Evolutionary conservation across 169 alveolate genomes (phyloP), one percentile per base, ranked within the genome.

Genomic region (Plasmodium adleri): DNA sequence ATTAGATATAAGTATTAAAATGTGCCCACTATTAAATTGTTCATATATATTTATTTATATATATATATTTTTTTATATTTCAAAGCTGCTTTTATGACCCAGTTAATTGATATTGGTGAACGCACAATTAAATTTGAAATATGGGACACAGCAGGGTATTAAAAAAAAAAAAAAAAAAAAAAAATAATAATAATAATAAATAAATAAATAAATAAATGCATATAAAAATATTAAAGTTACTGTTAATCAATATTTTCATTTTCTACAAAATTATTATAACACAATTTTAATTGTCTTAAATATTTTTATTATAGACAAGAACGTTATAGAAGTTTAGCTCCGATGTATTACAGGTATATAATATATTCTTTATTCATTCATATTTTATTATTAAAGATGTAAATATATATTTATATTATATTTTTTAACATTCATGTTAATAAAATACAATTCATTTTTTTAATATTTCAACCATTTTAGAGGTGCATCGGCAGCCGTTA

Each of bases 71-170:
- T 50, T 43, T 63, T 49, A 7, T 17, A 15, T 32, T 58, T 43
- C n/a, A 24, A 74, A 93, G 98, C 98, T 32, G 98, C 97, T 56
- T 97, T 96, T 83, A 94, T 96, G 98, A 94, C 98, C 26, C 97
- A 96, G 74, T 93, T 94, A 20, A 93, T 96, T 43, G 95, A 87
- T 49, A 88, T 95, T 32, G 96, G 95, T 78, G 95, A 92, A 63
- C 85, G 88, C 63, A 92, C 93, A 20, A 96, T 97, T 45, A 95
- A 95, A 71, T 94, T 97, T 83, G 96, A 97, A 88, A 94, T 97
- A 39, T 97, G 99, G 99, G 99, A 97, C 88, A 95, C 97, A 49
- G 97, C 97, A n/a, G 97, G 96, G 95, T 94, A 78, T n/a, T 20
- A 20, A 28, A 26, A 17, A 39, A 20, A 17, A 22, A 32, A 58